phyloP scores from a whole-genome alignment of 1,284 basidiomycete genomes.

The Apiotrichum brassicae region DNA sequence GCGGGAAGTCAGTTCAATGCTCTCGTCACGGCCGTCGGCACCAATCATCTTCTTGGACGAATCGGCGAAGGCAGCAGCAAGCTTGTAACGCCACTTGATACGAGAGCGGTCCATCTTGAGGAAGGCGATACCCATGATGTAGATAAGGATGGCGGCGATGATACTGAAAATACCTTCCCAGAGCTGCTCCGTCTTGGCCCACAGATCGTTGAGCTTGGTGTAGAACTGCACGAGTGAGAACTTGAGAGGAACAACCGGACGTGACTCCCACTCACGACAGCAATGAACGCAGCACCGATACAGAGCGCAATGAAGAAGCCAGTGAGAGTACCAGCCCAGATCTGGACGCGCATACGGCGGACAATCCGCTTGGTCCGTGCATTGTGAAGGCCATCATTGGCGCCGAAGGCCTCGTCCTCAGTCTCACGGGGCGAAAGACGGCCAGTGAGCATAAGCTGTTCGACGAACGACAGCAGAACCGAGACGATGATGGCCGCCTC shows the following conservation, averaged over 20 bases:
- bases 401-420: conserved; percentile 6
- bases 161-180: conserved; percentile 69
- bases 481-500: conserved; percentile 48
- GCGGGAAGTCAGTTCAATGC: conserved; percentile 46
- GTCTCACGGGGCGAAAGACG: conserved; percentile 17
- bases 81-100: conserved; percentile 83
- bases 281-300: conserved; percentile 55
- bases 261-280: conserved; percentile 41
- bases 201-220: conserved; percentile 53
- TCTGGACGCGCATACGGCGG: conserved; percentile 53
- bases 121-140: conserved; percentile 71
- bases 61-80: conserved; percentile 64
- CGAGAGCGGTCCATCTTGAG: conserved; percentile 60
- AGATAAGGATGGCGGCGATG: conserved; percentile 75
- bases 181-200: conserved; percentile 47
- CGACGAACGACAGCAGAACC: conserved; percentile 48
- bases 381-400: conserved; percentile 15
- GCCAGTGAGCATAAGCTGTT: conserved; percentile 46
- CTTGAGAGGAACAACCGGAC: no score
- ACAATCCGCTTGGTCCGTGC: conserved; percentile 31
- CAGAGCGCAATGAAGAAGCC: conserved; percentile 71
- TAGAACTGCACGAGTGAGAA: conserved; percentile 43
- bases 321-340: conserved; percentile 66
- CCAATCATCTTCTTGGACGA: conserved; percentile 4
- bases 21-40: conserved; percentile 2